Percentiles rank a stretch among this genome's conserved stretches.
Evolutionary conservation across 768 basidiomycete species (phyloP).

Genomic region (Mycena vitilis): DNA sequence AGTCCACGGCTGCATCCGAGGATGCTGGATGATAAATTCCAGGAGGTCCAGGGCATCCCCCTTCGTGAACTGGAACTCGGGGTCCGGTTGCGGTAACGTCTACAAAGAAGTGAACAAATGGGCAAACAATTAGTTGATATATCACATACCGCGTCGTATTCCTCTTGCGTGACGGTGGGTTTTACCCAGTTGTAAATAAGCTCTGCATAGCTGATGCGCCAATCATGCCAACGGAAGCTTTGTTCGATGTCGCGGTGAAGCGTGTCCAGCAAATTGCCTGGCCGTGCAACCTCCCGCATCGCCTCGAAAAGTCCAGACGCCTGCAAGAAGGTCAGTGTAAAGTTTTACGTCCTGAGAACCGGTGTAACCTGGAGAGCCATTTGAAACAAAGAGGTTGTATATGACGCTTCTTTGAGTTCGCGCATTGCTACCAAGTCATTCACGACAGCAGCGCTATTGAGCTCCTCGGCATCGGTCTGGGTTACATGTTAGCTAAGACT

Average conservation of each 20-base stretch:
- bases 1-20: slow-evolving; percentile 2
- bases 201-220: not conserved
- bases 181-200: not conserved
- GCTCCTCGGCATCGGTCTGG: no score
- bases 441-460: no score
- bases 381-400: no score
- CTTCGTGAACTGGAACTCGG: not conserved
- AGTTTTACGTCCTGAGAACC: no score
- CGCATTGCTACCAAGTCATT: no score
- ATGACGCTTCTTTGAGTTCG: no score
- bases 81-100: not conserved
- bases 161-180: not conserved
- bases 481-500: no score
- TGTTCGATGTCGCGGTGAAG: not conserved
- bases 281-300: not conserved
- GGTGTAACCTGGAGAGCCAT: no score
- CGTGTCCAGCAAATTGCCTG: not conserved
- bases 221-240: not conserved
- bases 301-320: not conserved
- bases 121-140: no score
- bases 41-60: not conserved
- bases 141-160: not conserved
- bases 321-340: not conserved
- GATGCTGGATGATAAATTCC: not conserved
- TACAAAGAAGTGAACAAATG: not conserved